Evolutionary conservation across 1,284 basidiomycete species (phyloP).

Genomic region (Ganoderma boninense): DNA sequence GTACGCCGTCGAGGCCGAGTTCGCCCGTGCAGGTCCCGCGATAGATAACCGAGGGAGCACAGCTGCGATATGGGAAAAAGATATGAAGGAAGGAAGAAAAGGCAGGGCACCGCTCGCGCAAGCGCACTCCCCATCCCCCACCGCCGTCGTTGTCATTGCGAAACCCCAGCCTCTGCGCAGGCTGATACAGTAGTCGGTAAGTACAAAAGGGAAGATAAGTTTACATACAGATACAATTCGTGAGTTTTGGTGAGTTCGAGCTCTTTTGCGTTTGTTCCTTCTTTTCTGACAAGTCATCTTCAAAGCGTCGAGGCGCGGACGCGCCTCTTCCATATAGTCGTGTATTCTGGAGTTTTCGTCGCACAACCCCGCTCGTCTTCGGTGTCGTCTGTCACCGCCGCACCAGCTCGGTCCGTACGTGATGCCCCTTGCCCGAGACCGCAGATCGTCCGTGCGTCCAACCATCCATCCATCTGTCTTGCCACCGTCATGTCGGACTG

Average conservation of each 20-base stretch:
- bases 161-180: conserved; percentile 6
- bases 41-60: neutral
- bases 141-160: neutral
- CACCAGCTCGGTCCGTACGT: neutral
- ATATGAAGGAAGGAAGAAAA: neutral
- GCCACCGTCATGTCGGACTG: neutral
- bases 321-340: neutral
- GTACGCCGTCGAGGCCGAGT: neutral
- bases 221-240: conserved; percentile 7
- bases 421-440: neutral
- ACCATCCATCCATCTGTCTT: neutral
- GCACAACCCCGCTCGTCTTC: neutral
- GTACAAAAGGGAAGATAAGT: neutral
- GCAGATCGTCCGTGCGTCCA: neutral
- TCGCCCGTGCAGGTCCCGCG: neutral
- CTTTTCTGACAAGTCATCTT: neutral
- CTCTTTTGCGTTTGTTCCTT: neutral
- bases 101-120: conserved; percentile 8
- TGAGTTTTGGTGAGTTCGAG: conserved; percentile 4
- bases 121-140: conserved; percentile 8
- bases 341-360: neutral
- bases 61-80: neutral
- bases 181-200: conserved; percentile 6
- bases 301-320: neutral
- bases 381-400: neutral